Conservation (phyloP, 192 early-diverging fungal species). For the Rhizophagus sp. region DNA sequence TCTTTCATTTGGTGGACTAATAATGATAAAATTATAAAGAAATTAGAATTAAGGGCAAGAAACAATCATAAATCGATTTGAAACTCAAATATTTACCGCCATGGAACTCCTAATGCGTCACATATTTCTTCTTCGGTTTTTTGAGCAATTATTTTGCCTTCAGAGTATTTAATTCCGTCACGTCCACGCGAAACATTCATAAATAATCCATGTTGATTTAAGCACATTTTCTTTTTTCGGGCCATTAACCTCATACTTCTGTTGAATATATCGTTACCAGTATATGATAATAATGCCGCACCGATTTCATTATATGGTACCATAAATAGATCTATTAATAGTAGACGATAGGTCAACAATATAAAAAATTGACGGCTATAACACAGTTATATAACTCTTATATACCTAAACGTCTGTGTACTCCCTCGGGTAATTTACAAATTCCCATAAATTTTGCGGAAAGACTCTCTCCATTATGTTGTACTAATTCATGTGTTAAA, state of each 20-base stretch:
- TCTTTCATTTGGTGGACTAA: neutral
- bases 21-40: neutral
- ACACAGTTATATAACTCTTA: neutral
- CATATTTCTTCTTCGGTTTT: conserved; percentile 30
- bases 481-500: neutral
- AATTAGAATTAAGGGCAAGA: neutral
- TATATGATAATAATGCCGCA: neutral
- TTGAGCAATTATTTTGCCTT: conserved; percentile 23
- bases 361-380: neutral
- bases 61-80: neutral
- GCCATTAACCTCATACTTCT: conserved; percentile 23
- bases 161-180: neutral
- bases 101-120: conserved; percentile 36
- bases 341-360: neutral
- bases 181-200: neutral
- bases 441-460: conserved; percentile 11
- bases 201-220: conserved; percentile 27
- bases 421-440: conserved; percentile 14
- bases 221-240: conserved; percentile 14
- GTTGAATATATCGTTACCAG: conserved; percentile 19
- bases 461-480: neutral
- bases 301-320: neutral
- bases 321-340: neutral
- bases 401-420: conserved; percentile 6
- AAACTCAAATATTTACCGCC: conserved; percentile 1